Conservation (phyloP, 2,329 filamentous ascomycete genomes). For the Colletotrichum cuscutae region DNA sequence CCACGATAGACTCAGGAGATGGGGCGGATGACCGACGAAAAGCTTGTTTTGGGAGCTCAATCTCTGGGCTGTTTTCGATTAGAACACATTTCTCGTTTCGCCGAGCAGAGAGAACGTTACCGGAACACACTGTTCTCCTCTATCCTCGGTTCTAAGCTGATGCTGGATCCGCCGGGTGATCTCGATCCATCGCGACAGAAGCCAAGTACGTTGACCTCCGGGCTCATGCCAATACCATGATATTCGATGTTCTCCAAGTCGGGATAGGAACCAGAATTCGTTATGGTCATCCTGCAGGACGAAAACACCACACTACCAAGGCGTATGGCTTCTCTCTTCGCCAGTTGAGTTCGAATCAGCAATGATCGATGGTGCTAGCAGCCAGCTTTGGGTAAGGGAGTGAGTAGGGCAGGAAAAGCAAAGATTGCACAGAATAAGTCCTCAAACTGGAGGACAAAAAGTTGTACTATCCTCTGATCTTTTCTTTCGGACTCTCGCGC, state of each 20-base stretch:
- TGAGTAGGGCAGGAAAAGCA: constrained; percentile 8
- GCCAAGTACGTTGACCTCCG: background rate
- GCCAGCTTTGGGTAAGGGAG: background rate
- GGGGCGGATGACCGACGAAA: constrained; percentile 7
- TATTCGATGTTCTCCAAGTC: constrained; percentile 5
- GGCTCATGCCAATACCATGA: constrained; percentile 12
- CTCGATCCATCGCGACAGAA: background rate
- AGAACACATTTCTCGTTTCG: background rate
- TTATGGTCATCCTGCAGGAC: background rate
- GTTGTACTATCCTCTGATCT: background rate
- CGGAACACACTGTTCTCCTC: too few relatives aligned
- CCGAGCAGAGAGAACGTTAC: background rate
- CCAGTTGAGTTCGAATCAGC: background rate
- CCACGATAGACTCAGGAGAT: constrained; percentile 11
- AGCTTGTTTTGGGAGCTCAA: background rate
- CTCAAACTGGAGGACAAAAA: background rate
- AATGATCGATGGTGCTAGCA: background rate
- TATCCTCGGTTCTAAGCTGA: background rate
- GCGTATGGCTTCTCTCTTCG: background rate
- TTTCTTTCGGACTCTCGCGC: background rate
- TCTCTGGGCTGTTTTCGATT: background rate
- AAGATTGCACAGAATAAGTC: background rate
- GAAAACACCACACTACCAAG: background rate
- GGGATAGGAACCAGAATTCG: background rate
- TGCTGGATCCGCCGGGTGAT: constrained; percentile 7